Evolutionary conservation across 352 stramenopile species (phyloP), one percentile per base, ranked within the genome.

Genomic region (Phytophthora gonapodyides): DNA sequence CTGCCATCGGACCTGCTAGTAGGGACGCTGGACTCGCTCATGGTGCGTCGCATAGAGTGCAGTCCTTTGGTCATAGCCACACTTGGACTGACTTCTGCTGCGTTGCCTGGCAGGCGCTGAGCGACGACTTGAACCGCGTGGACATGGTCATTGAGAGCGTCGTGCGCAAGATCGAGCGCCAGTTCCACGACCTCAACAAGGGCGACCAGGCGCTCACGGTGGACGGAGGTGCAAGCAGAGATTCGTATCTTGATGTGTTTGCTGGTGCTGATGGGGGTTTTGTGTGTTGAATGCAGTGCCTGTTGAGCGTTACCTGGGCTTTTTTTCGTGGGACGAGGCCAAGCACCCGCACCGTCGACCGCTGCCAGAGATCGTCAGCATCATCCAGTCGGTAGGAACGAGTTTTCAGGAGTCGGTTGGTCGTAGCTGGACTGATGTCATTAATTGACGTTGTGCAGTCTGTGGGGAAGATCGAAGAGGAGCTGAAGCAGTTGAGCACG

Each of bases 281-380:
- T 44, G 6, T 49, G 24, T 15, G 36, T 53, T 52, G 27, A 5
- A 24, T 71, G 36, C 45, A 88, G 91, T 98, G 42, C 91, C 96
- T 3, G 84, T 98, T 48, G 85, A 94, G 50, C 87, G 93, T 42
- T 99, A 99, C 76, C 83, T 99, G 57, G 89, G 98, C 69, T 96
- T 97, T 75, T 99, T 99, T 72, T 96, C 94, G 40, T 99, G 97
- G 97, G 97, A 99, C 69, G 97, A 98, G 61, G 96, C 97, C 42
- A 99, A 99, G 69, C 98, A 99, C 64, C 89, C 85, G 24, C 97
- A 99, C 73, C 91, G 97, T 46, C 89, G 97, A 52, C 94, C 96
- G n/a, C 75, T 99, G 19, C 96, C 97, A 24, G 94, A 98, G 57
- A 94, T 99, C 44, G 96, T 99, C 9, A 87, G 77, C 56, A 90